phyloP scores from a whole-genome alignment of 2,329 filamentous ascomycete species.

The Pyricularia sp. region DNA sequence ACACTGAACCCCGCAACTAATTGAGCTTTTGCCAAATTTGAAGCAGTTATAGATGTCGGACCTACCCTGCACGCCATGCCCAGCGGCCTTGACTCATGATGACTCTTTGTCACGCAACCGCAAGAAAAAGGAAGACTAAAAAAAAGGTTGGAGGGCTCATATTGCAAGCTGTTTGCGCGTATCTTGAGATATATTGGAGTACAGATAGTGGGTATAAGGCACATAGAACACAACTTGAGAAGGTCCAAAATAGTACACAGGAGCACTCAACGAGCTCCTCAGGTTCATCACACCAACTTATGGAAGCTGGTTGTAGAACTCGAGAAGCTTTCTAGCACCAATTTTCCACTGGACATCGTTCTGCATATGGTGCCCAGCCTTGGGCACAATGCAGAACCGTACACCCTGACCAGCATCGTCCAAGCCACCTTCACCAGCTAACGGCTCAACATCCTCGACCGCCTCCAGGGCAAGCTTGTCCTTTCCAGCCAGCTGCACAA shows the following conservation, averaged over 20 bases:
- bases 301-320: conserved; percentile 26
- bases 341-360: conserved; percentile 39
- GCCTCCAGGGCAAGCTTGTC: conserved; percentile 19
- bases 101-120: no score
- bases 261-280: not conserved
- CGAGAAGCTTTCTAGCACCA: conserved; percentile 33
- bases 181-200: not conserved
- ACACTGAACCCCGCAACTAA: not conserved
- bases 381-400: conserved; percentile 28
- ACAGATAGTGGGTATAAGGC: not conserved
- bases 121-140: no score
- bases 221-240: not conserved
- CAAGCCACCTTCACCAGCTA: conserved; percentile 13
- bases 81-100: no score
- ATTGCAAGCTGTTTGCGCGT: not conserved
- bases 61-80: not conserved
- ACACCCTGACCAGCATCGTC: conserved; percentile 26
- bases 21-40: not conserved
- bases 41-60: not conserved
- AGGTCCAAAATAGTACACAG: not conserved
- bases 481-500: conserved; percentile 17
- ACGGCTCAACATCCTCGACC: conserved; percentile 6
- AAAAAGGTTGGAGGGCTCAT: no score
- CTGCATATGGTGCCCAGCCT: conserved; percentile 42
- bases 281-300: conserved; percentile 2